phyloP scores from a whole-genome alignment of 2,329 filamentous ascomycete species.

The Phyllosticta citriasiana region DNA sequence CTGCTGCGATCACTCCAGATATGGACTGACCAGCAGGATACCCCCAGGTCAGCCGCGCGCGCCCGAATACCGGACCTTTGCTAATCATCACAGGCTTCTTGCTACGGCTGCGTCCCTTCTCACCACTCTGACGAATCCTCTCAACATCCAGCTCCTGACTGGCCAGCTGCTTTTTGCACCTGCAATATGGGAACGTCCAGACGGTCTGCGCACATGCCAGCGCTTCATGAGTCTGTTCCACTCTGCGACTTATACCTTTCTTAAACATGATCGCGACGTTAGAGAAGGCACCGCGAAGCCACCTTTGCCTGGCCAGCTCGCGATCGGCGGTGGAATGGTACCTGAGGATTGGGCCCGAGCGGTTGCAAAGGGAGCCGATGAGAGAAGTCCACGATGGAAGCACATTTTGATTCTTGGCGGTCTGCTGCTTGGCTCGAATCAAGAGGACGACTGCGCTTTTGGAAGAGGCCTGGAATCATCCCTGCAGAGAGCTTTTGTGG shows the following conservation, averaged over 20 bases:
- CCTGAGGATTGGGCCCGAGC: slow-evolving; percentile 50
- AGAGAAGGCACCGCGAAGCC: slow-evolving; percentile 18
- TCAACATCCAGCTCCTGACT: slow-evolving; percentile 63
- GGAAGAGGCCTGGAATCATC: slow-evolving; percentile 53
- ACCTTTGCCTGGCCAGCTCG: slow-evolving; percentile 20
- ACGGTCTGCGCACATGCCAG: slow-evolving; percentile 53
- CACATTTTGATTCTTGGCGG: slow-evolving; percentile 74
- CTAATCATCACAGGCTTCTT: slow-evolving; percentile 36
- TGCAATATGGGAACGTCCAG: slow-evolving; percentile 56
- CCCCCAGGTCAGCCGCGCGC: slow-evolving; percentile 39
- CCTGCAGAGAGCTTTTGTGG: slow-evolving; percentile 63
- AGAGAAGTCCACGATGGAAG: slow-evolving; percentile 61
- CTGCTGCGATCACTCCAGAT: slow-evolving; percentile 55
- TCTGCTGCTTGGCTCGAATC: slow-evolving; percentile 65
- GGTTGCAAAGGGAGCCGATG: slow-evolving; percentile 50
- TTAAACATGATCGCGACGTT: slow-evolving; percentile 37
- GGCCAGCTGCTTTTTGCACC: slow-evolving; percentile 62
- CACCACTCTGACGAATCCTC: slow-evolving; percentile 59
- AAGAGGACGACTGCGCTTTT: slow-evolving; percentile 42
- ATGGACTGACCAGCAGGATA: slow-evolving; percentile 49
- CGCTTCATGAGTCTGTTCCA: slow-evolving; percentile 64
- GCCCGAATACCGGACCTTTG: neutral
- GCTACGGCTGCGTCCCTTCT: slow-evolving; percentile 59
- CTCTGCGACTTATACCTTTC: slow-evolving; percentile 49
- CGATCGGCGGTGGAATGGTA: slow-evolving; percentile 36